Percentiles rank a stretch among this genome's conserved stretches.
phyloP scores from a whole-genome alignment of 2,329 filamentous ascomycete species.

The Whalleya microplaca region DNA sequence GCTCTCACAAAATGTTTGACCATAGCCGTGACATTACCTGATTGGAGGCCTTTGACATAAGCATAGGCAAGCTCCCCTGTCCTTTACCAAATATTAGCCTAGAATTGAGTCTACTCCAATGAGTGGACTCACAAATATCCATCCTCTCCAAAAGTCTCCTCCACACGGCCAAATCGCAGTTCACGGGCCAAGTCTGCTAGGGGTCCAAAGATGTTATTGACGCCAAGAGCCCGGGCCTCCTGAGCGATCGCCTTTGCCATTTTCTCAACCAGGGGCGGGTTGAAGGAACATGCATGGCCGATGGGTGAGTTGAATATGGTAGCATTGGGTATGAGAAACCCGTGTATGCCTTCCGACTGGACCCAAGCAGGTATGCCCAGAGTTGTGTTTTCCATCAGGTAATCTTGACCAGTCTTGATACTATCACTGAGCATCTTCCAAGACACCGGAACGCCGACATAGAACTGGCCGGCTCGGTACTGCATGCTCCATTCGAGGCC shows the following conservation, averaged over 20 bases:
- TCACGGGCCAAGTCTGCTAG: conserved; percentile 73
- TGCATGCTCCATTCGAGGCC: conserved; percentile 70
- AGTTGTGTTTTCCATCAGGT: conserved; percentile 67
- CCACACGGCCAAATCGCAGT: conserved; percentile 71
- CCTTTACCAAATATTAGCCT: conserved; percentile 28
- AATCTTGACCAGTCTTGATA: conserved; percentile 69
- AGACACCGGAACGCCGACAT: conserved; percentile 69
- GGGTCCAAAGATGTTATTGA: conserved; percentile 75
- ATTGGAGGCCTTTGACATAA: conserved; percentile 62
- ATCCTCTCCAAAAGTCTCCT: conserved; percentile 75
- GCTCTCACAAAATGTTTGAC: conserved; percentile 71
- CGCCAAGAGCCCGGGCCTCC: conserved; percentile 68
- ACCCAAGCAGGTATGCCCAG: conserved; percentile 74
- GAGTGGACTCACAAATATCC: conserved; percentile 53
- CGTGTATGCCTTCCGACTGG: conserved; percentile 76
- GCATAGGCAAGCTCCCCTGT: conserved; percentile 69
- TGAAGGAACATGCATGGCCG: conserved; percentile 72
- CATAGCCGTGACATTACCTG: conserved; percentile 67
- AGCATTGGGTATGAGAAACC: conserved; percentile 71
- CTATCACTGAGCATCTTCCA: conserved; percentile 66
- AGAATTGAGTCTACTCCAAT: not conserved
- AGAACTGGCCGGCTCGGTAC: conserved; percentile 69
- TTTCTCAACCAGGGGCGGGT: conserved; percentile 64
- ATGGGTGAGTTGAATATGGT: conserved; percentile 83
- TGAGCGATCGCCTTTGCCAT: conserved; percentile 69